Percentiles rank a stretch among this genome's conserved stretches.
phyloP scores from a whole-genome alignment of 202 grass and related monocot genomes.

The Schoenoplectus triqueter region DNA sequence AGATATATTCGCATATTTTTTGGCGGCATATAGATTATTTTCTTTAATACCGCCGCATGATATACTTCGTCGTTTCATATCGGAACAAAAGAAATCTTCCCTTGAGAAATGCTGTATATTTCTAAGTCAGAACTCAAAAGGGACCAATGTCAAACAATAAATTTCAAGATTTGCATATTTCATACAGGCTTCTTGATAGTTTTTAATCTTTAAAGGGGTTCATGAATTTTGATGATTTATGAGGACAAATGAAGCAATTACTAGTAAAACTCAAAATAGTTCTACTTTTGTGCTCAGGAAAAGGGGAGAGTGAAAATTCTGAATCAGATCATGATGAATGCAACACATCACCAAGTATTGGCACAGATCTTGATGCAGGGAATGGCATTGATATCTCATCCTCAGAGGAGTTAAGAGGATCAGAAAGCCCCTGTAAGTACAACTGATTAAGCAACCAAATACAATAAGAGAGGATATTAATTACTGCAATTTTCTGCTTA shows the following conservation, averaged over 20 bases:
- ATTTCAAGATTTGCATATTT: constrained; percentile 11
- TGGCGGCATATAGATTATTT: neutral
- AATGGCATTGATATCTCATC: constrained; percentile 10
- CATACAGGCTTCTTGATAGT: neutral
- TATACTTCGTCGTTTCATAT: neutral
- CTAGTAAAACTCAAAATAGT: constrained; percentile 28
- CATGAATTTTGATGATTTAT: constrained; percentile 20
- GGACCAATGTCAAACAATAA: neutral
- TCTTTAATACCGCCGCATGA: neutral
- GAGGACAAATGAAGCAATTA: neutral
- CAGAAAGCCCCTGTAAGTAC: constrained; percentile 29
- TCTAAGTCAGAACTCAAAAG: neutral
- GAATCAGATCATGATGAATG: constrained; percentile 30
- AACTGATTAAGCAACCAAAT: neutral
- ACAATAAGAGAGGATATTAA: neutral
- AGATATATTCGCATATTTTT: neutral
- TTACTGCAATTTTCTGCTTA: neutral
- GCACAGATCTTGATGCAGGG: neutral
- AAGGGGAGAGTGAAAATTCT: constrained; percentile 34
- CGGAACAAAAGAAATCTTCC: neutral
- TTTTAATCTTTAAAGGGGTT: neutral
- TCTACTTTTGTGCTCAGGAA: constrained; percentile 44
- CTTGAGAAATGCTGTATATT: neutral
- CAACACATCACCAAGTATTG: constrained; percentile 8
- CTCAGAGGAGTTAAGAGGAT: neutral